Conservation (phyloP, 139 green algal species). For the Coelastrella sp. region DNA sequence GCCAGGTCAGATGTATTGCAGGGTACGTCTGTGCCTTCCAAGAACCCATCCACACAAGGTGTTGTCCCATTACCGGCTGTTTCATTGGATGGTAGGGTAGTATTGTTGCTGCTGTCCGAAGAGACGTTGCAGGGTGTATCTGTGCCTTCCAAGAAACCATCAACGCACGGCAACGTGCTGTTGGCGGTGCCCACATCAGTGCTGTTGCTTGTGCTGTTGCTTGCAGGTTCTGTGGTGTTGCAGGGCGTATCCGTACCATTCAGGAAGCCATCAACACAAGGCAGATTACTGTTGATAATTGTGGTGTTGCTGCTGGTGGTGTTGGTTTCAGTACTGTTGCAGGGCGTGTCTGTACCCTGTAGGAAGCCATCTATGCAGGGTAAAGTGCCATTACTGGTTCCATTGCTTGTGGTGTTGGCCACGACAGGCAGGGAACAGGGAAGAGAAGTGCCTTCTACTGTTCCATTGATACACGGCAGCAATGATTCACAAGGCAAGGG, state of each 20-base stretch:
- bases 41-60: neutral
- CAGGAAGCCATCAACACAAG: neutral
- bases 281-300: neutral
- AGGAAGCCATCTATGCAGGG: neutral
- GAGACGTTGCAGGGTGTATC: no score
- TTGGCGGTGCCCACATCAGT: neutral
- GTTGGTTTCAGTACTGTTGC: neutral
- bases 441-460: neutral
- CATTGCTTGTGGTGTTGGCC: neutral
- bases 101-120: no score
- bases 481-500: neutral
- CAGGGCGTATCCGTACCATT: neutral
- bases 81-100: no score
- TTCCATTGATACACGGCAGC: neutral
- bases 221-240: neutral
- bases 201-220: neutral
- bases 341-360: neutral
- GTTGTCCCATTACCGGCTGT: neutral
- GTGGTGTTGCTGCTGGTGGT: neutral
- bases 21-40: neutral
- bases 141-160: no score
- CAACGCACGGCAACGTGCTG: neutral
- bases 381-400: neutral
- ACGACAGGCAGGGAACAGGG: neutral
- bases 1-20: neutral